Percentiles rank a stretch among this genome's conserved stretches.
Conservation (phyloP, 495 filamentous ascomycete genomes). For the Saxispiralis lemnorum region DNA sequence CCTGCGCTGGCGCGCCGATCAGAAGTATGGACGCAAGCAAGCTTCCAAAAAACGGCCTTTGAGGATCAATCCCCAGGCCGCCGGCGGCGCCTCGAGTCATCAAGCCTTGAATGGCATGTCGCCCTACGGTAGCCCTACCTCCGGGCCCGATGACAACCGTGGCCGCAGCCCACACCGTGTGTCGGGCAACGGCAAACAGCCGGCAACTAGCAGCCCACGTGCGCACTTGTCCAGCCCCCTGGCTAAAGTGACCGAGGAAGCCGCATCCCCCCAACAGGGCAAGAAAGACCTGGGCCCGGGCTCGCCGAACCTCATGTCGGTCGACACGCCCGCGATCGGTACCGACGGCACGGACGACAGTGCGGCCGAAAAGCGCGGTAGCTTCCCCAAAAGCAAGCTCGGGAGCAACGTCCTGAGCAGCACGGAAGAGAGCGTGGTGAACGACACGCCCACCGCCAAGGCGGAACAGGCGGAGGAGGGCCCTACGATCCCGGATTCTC, state of each 20-base stretch:
- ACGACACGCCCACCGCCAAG: not conserved
- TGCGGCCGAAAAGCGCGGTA: constrained; percentile 6
- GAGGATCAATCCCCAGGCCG: constrained; percentile 22
- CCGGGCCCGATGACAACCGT: constrained; percentile 17
- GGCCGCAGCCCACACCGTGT: constrained; percentile 25
- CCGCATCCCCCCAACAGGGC: constrained; percentile 13
- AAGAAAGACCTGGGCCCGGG: constrained; percentile 15
- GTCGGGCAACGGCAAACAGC: constrained; percentile 15
- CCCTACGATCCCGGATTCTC: no score
- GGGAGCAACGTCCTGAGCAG: constrained; percentile 5
- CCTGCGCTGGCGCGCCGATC: constrained; percentile 81
- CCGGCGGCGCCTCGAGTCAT: constrained; percentile 3
- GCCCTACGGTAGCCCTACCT: constrained; percentile 23
- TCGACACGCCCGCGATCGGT: constrained; percentile 2
- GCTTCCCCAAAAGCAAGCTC: constrained; percentile 11
- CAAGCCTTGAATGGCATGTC: constrained; percentile 11
- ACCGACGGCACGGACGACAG: not conserved
- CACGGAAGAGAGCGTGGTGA: constrained; percentile 2
- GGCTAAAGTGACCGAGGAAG: constrained; percentile 26
- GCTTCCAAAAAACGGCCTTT: constrained; percentile 12
- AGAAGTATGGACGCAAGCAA: constrained; percentile 60
- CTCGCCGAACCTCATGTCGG: constrained; percentile 1
- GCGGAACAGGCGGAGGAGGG: not conserved
- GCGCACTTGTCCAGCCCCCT: constrained; percentile 24
- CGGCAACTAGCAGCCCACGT: constrained; percentile 19